Conservation (phyloP, 441 rosid genomes). For the Gossypium davidsonii region DNA sequence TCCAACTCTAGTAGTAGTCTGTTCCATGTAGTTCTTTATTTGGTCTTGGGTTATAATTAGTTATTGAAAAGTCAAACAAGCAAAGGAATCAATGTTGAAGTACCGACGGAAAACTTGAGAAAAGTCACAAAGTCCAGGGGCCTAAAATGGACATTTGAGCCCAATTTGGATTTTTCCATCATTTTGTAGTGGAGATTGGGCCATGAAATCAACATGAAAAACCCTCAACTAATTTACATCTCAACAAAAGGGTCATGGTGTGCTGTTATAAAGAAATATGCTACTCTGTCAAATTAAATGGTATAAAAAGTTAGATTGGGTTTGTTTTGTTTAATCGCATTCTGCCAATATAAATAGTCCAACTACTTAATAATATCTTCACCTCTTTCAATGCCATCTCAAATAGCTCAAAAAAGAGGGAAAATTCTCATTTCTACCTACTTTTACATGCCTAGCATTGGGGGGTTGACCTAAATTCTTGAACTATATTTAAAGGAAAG, state of each 20-base stretch:
- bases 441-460: no score
- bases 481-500: neutral
- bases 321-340: slow-evolving; percentile 4
- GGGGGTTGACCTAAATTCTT: neutral
- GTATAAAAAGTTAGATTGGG: neutral
- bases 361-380: neutral
- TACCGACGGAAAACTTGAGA: no score
- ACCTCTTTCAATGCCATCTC: neutral
- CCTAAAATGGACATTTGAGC: neutral
- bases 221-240: neutral
- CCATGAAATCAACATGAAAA: neutral
- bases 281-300: neutral
- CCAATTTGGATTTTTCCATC: neutral
- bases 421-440: neutral
- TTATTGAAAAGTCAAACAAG: no score
- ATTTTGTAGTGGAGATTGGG: neutral
- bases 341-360: no score
- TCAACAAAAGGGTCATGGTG: slow-evolving; percentile 9
- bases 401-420: neutral
- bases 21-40: no score
- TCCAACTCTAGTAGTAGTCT: no score
- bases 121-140: no score
- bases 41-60: no score
- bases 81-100: no score
- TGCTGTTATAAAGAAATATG: neutral